phyloP scores from a whole-genome alignment of 352 stramenopile genomes.

The Phytophthora brassicae region DNA sequence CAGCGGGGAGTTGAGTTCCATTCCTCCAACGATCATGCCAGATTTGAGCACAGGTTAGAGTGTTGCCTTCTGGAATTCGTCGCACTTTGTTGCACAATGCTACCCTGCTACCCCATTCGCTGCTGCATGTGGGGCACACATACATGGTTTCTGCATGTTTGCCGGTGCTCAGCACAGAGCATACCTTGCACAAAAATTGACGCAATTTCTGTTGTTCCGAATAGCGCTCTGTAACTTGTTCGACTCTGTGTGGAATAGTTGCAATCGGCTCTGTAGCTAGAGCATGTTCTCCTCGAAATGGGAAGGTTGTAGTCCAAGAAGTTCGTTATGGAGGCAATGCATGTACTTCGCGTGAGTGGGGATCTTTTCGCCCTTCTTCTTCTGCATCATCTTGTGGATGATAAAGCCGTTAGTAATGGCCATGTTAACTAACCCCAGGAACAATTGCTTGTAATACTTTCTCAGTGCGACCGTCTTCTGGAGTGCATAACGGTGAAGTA shows the following conservation, averaged over 20 bases:
- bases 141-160: constrained; percentile 4
- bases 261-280: background rate
- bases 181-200: constrained; percentile 26
- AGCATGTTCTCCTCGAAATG: constrained; percentile 8
- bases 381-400: constrained; percentile 8
- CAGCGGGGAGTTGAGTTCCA: constrained; percentile 3
- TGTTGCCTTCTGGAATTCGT: constrained; percentile 6
- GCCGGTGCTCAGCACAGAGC: constrained; percentile 6
- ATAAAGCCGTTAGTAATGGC: constrained; percentile 24
- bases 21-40: constrained; percentile 9
- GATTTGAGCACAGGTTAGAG: background rate
- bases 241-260: background rate
- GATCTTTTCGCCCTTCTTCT: background rate
- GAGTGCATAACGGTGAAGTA: constrained; percentile 21
- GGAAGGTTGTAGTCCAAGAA: constrained; percentile 1
- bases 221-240: constrained; percentile 13
- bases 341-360: constrained; percentile 19
- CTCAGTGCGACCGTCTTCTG: constrained; percentile 9
- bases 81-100: constrained; percentile 7
- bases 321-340: constrained; percentile 6
- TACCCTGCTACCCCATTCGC: constrained; percentile 10
- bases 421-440: constrained; percentile 28
- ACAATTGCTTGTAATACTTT: constrained; percentile 29
- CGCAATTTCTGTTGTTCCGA: constrained; percentile 11
- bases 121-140: background rate